These are phyloP conservation scores for Populus nigra DNA, from an alignment of 345 rosid genomes.

Conservation along the genomic window DNA sequence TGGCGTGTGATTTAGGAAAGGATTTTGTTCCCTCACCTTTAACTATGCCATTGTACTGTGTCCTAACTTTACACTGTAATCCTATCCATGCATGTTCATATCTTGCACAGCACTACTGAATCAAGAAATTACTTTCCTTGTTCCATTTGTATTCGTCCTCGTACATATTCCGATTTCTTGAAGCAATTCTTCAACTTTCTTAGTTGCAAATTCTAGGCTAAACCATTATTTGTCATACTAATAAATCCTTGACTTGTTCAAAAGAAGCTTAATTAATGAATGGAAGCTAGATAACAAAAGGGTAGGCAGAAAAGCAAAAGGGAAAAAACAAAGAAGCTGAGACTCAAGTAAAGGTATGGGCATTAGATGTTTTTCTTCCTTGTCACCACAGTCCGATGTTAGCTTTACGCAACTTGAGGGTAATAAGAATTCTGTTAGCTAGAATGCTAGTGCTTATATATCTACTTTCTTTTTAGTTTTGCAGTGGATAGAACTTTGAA, in stretches of 20 bases:
- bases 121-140: not conserved
- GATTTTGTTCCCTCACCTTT: not conserved
- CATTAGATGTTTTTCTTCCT: not conserved
- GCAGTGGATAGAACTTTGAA: not conserved
- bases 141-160: not conserved
- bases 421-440: not conserved
- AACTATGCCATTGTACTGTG: not conserved
- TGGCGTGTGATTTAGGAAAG: not conserved
- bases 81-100: not conserved
- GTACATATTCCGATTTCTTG: not conserved
- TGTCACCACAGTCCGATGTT: not conserved
- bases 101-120: not conserved
- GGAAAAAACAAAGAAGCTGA: not conserved
- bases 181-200: not conserved
- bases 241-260: not conserved
- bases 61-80: not conserved
- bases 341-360: not conserved
- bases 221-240: not conserved
- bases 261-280: not conserved
- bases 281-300: not conserved
- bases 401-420: constrained; percentile 8
- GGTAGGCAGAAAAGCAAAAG: not conserved
- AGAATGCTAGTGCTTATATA: not conserved
- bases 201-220: no score
- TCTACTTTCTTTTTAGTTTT: not conserved